phyloP scores from a whole-genome alignment of 345 rosid species.

The Dipteronia sinensis region DNA sequence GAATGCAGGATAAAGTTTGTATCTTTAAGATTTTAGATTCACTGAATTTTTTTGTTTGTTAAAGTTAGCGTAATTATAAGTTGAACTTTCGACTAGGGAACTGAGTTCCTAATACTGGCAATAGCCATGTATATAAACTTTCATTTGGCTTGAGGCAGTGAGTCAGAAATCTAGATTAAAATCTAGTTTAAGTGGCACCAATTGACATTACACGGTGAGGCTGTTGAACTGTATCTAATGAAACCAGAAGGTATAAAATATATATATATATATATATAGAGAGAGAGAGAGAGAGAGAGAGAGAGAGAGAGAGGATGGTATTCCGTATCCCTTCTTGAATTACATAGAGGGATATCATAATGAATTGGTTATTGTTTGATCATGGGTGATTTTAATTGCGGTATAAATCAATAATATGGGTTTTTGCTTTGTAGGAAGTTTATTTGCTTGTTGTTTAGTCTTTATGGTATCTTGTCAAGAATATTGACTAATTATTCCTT shows the following conservation, averaged over 20 bases:
- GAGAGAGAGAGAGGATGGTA: not conserved
- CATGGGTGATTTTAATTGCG: not conserved
- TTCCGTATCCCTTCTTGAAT: not conserved
- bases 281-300: not conserved
- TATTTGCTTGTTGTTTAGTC: not conserved
- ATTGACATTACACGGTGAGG: not conserved
- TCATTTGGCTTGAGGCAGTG: not conserved
- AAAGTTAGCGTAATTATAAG: not conserved
- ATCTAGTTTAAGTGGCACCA: not conserved
- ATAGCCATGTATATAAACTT: not conserved
- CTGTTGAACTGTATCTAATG: not conserved
- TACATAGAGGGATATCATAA: not conserved
- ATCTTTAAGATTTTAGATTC: not conserved
- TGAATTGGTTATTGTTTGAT: not conserved
- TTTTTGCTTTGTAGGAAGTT: not conserved
- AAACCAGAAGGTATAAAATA: not conserved
- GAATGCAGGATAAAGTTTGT: not conserved
- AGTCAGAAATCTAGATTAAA: not conserved
- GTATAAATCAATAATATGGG: not conserved
- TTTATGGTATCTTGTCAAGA: not conserved
- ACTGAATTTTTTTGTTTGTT: not conserved
- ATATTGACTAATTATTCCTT: slow-evolving; percentile 8
- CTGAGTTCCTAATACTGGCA: not conserved
- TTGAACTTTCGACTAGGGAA: not conserved
- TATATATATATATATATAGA: too few relatives aligned